A percentile compares a stretch with the other conserved stretches of the same genome.
Conservation (phyloP, 192 early-diverging fungal genomes). For the Ambispora gerdemannii region DNA sequence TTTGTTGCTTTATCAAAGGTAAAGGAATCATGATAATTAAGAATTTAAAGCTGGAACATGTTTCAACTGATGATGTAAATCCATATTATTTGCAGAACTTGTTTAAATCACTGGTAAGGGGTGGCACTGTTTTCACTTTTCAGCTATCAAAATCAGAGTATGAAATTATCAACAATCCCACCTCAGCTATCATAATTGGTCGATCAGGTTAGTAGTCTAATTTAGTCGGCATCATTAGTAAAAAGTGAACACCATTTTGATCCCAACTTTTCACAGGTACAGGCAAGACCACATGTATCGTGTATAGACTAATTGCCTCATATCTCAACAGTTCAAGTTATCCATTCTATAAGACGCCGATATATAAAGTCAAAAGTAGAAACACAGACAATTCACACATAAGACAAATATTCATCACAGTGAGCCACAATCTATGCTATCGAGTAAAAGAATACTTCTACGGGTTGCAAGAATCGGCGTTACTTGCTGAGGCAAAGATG, state of each 20-base stretch:
- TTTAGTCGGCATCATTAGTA: not conserved
- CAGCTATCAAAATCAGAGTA: constrained; percentile 21
- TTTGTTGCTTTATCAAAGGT: no score
- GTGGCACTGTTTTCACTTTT: constrained; percentile 18
- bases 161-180: constrained; percentile 17
- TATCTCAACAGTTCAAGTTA: not conserved
- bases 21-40: no score
- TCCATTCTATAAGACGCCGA: not conserved
- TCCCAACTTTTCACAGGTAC: not conserved
- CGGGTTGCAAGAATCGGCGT: no score
- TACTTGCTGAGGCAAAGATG: no score
- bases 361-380: not conserved
- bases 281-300: no score
- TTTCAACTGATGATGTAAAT: no score
- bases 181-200: constrained; percentile 20
- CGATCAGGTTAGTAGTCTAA: constrained; percentile 16
- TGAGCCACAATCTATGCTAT: not conserved
- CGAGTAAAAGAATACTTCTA: constrained; percentile 23
- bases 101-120: constrained; percentile 4
- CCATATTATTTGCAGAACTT: constrained; percentile 15
- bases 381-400: not conserved
- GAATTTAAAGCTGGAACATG: no score
- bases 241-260: not conserved
- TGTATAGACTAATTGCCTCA: no score
- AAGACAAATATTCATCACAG: constrained; percentile 29